These are phyloP conservation scores for Cairneyella variabilis DNA, from an alignment of 495 filamentous ascomycete species.

Conservation along the genomic window DNA sequence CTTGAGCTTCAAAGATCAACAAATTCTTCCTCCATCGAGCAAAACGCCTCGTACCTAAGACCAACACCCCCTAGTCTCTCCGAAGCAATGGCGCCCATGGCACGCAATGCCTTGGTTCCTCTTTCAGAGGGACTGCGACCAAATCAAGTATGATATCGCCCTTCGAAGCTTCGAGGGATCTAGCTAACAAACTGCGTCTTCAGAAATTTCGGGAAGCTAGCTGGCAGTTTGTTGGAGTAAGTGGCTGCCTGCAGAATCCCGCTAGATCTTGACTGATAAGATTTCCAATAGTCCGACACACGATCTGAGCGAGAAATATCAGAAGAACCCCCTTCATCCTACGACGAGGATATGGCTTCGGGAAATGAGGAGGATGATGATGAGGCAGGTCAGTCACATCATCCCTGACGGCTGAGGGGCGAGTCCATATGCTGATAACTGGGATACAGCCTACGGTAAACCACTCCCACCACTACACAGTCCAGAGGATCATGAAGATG, in stretches of 20 bases:
- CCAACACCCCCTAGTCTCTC: too few relatives aligned
- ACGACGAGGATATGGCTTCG: slow-evolving; percentile 23
- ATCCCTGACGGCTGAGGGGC: not conserved
- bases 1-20: too few relatives aligned
- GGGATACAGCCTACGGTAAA: slow-evolving; percentile 17
- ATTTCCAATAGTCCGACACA: slow-evolving; percentile 11
- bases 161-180: not conserved
- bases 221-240: slow-evolving; percentile 24
- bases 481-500: slow-evolving; percentile 24
- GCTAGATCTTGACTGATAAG: too few relatives aligned
- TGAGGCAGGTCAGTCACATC: slow-evolving; percentile 11
- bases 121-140: not conserved
- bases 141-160: slow-evolving; percentile 1
- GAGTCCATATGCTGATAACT: too few relatives aligned
- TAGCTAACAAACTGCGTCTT: slow-evolving; percentile 5
- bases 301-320: slow-evolving; percentile 22
- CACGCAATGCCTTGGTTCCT: slow-evolving; percentile 16
- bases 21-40: too few relatives aligned
- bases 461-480: slow-evolving; percentile 11
- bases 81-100: slow-evolving; percentile 24
- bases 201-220: slow-evolving; percentile 24
- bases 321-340: slow-evolving; percentile 23
- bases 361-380: slow-evolving; percentile 8
- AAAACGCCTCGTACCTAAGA: too few relatives aligned
- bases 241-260: not conserved